phyloP scores from a whole-genome alignment of 768 basidiomycete species.

The Amanita subjunquillea region DNA sequence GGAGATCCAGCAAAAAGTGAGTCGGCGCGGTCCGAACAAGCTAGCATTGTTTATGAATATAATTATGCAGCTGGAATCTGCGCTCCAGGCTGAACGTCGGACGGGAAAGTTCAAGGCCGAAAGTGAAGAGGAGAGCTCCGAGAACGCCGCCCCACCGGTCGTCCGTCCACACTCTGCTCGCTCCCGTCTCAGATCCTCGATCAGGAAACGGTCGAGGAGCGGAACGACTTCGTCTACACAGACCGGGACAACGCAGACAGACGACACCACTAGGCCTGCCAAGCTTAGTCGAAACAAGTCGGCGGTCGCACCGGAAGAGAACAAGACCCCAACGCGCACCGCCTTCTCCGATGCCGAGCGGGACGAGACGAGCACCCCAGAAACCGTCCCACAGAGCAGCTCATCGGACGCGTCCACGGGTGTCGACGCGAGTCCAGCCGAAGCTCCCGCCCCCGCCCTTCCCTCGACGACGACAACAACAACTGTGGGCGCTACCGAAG shows the following conservation, averaged over 20 bases:
- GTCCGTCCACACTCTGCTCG: slow-evolving; percentile 27
- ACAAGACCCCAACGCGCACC: slow-evolving; percentile 30
- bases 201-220: slow-evolving; percentile 41
- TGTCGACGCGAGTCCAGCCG: slow-evolving; percentile 6
- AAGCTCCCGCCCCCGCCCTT: slow-evolving; percentile 8
- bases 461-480: slow-evolving; percentile 11
- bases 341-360: slow-evolving; percentile 26
- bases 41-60: neutral
- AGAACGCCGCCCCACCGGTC: slow-evolving; percentile 26
- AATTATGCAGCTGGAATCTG: slow-evolving; percentile 55
- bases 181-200: slow-evolving; percentile 17
- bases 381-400: slow-evolving; percentile 21
- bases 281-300: slow-evolving; percentile 9
- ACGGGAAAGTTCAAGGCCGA: slow-evolving; percentile 31
- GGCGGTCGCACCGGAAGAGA: slow-evolving; percentile 19
- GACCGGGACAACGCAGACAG: slow-evolving; percentile 19
- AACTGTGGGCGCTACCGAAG: slow-evolving; percentile 42
- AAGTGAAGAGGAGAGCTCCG: slow-evolving; percentile 50
- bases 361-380: slow-evolving; percentile 23
- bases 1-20: slow-evolving; percentile 85
- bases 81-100: slow-evolving; percentile 52
- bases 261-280: slow-evolving; percentile 17
- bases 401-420: slow-evolving; percentile 20
- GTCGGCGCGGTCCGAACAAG: slow-evolving; percentile 11
- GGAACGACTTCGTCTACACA: slow-evolving; percentile 57